Conservation (phyloP, 176 grass and related monocot species). For the Eremochloa ophiuroides region DNA sequence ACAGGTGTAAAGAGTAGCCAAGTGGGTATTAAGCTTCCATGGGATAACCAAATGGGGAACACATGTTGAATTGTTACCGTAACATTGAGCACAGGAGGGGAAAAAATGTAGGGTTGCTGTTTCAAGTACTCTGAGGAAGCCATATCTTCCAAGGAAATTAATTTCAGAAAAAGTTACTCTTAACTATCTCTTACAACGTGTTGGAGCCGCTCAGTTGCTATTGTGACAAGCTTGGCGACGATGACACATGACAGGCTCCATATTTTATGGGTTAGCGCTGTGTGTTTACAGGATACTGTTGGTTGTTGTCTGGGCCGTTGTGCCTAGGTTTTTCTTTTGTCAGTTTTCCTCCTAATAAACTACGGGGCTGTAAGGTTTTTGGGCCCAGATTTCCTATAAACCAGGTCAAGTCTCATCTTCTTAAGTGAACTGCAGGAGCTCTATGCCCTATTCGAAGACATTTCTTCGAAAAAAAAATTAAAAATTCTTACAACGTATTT, state of each 20-base stretch:
- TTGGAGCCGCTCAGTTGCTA: background rate
- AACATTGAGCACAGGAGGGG: background rate
- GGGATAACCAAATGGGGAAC: constrained; percentile 1
- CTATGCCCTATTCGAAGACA: background rate
- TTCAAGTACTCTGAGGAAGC: background rate
- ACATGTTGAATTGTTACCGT: background rate
- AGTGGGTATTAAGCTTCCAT: background rate
- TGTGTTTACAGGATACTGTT: too few species aligned
- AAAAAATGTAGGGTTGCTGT: background rate
- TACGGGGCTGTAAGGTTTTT: background rate
- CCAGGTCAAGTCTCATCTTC: background rate
- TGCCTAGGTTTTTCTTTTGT: background rate
- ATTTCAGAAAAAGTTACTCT: background rate
- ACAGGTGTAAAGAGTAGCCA: background rate
- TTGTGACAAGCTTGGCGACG: background rate
- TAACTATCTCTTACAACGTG: background rate
- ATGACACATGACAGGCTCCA: background rate
- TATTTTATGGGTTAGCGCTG: background rate
- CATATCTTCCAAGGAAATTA: background rate
- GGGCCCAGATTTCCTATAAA: background rate
- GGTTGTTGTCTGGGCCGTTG: background rate
- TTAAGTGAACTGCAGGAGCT: background rate
- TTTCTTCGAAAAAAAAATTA: background rate
- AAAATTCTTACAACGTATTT: background rate
- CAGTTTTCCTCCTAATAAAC: background rate